These are phyloP conservation scores for Ganoderma multipileum DNA, from an alignment of 1,284 basidiomycete species.

Conservation along the genomic window DNA sequence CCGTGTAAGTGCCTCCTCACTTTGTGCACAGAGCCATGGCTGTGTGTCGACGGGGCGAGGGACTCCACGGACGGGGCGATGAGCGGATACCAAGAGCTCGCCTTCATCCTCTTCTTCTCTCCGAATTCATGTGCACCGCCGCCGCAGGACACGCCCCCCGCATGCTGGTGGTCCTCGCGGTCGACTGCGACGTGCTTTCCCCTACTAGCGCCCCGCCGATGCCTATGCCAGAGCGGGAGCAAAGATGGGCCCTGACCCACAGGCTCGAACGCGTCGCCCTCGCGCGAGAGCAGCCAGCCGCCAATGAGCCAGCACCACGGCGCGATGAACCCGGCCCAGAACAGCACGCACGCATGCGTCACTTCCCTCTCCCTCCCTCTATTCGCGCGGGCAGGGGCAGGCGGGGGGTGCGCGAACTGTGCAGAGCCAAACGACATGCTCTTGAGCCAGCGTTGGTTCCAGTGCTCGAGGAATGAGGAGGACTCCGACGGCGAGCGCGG, in stretches of 20 bases:
- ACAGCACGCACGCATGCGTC: conserved; percentile 58
- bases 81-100: conserved; percentile 34
- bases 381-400: neutral
- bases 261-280: conserved; percentile 32
- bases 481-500: conserved; percentile 5
- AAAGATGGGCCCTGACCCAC: conserved; percentile 33
- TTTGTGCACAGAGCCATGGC: conserved; percentile 29
- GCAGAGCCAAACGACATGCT: conserved; percentile 44
- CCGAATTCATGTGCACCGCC: neutral
- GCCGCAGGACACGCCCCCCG: neutral
- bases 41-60: conserved; percentile 32
- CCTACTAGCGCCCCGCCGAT: conserved; percentile 2
- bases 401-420: conserved; percentile 27
- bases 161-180: conserved; percentile 1
- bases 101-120: conserved; percentile 14
- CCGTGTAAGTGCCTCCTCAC: conserved; percentile 26
- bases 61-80: conserved; percentile 35
- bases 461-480: conserved; percentile 23
- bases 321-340: conserved; percentile 73
- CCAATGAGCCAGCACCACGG: conserved; percentile 76
- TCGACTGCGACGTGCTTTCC: conserved; percentile 10
- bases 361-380: conserved; percentile 19
- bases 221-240: conserved; percentile 44
- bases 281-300: conserved; percentile 66
- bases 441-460: conserved; percentile 40